Evolutionary conservation across 805 yeast species (phyloP), one percentile per base, ranked within the genome.

Genomic region (Lachancea thermotolerans): DNA sequence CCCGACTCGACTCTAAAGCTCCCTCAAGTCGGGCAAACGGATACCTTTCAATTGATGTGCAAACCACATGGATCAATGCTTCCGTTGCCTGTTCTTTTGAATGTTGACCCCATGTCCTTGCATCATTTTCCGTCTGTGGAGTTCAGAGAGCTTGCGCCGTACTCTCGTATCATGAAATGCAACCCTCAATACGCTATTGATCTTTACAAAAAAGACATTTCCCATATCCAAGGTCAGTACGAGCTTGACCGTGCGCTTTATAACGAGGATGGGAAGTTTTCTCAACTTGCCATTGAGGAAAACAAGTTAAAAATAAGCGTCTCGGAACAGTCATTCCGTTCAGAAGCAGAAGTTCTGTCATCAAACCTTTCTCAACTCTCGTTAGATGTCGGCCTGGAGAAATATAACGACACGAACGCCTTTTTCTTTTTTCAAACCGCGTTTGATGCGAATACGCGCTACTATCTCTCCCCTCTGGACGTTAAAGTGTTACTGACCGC

Each of bases 351-450:
- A 15, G 36, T 21, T 3, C 11, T 30, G 9, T 25, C 46, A 5
- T 29, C 28, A 6, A 39, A 36, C 40, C 2, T 41, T 10, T 41
- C 48, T 8, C 57, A 46, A 55, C 62, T 36, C 4, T 34, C 40
- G 1, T 27, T 45, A 3, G 35, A 25, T 14, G 41, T 35, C 3
- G 47, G 43, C 7, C 18, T 45, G n/a, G 35, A 41, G 5, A 55
- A 55, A 45, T 62, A 60, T 41, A 59, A 69, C 28, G 76, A 73
- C 49, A 37, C 58, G 0, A 65, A 67, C 48, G 76, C 82, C 7
- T 87, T 68, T 58, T 87, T 75, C 61, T 91, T 79, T 59, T 91
- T 85, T 60, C 90, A 90, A 58, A 80, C 93, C 0, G 78, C 82
- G 0, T 82, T 86, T 62, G 78, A 79, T 50, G 73, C 90, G 0